A percentile compares a stretch with the other conserved stretches of the same genome.
phyloP scores from a whole-genome alignment of 495 filamentous ascomycete genomes.

The Xylaria bambusicola region DNA sequence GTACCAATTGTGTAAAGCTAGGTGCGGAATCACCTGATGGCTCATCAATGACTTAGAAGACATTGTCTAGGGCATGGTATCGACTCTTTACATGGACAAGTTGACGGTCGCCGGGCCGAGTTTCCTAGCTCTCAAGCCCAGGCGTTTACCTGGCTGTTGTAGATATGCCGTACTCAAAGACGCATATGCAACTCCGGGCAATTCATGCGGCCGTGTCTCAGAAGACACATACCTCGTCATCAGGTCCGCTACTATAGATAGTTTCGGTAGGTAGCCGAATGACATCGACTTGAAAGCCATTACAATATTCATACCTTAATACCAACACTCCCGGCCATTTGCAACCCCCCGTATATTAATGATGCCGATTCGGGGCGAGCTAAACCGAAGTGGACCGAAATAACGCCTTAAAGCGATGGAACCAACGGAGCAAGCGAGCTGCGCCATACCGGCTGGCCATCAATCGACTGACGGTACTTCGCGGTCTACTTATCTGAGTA shows the following conservation, averaged over 20 bases:
- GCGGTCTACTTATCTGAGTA: not conserved
- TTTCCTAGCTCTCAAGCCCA: not conserved
- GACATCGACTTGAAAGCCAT: not conserved
- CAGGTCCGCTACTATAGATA: too few species aligned
- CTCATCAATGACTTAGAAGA: too few species aligned
- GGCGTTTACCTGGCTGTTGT: not conserved
- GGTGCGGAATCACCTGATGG: too few species aligned
- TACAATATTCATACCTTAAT: not conserved
- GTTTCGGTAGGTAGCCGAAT: not conserved
- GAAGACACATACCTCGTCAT: too few species aligned
- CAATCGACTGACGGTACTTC: too few species aligned
- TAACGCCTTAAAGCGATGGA: slow-evolving; percentile 6
- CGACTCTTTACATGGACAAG: too few species aligned
- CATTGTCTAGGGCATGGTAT: too few species aligned
- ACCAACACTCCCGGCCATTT: not conserved
- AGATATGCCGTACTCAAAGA: not conserved
- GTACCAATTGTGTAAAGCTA: too few species aligned
- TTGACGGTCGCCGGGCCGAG: slow-evolving; percentile 9
- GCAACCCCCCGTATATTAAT: not conserved
- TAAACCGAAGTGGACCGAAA: slow-evolving; percentile 2
- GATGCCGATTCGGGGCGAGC: not conserved
- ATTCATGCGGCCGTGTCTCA: too few species aligned
- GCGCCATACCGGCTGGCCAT: too few species aligned
- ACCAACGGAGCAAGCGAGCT: not conserved
- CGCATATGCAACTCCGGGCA: not conserved